Evolutionary conservation across 345 rosid species (phyloP).

Genomic region (Cardamine occulta): DNA sequence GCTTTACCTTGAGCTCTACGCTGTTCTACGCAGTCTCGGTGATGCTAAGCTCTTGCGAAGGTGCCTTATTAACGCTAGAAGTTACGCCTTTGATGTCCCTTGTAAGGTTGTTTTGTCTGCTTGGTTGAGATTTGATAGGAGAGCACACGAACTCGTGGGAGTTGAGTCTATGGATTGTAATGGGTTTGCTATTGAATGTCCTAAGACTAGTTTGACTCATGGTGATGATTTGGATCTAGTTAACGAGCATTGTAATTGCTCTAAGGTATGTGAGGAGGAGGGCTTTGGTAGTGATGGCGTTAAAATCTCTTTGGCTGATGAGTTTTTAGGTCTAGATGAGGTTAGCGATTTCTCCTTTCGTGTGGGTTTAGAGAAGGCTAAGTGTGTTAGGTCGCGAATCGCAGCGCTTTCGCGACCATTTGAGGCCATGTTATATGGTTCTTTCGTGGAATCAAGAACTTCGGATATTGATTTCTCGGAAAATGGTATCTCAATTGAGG

Average conservation of each 20-base stretch:
- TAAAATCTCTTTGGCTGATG: conserved; percentile 35
- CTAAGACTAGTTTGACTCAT: conserved; percentile 52
- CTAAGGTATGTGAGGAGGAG: conserved; percentile 22
- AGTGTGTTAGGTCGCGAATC: conserved; percentile 60
- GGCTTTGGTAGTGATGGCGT: conserved; percentile 17
- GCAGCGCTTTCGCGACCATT: conserved; percentile 80
- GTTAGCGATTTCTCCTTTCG: conserved; percentile 55
- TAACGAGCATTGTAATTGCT: conserved; percentile 53
- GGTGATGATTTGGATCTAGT: conserved; percentile 54
- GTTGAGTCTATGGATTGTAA: conserved; percentile 60
- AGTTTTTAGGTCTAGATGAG: conserved; percentile 49
- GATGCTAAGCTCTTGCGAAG: conserved; percentile 81
- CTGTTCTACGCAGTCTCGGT: conserved; percentile 61
- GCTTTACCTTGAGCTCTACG: conserved; percentile 68
- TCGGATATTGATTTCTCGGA: conserved; percentile 64
- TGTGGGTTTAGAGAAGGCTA: conserved; percentile 59
- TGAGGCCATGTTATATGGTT: conserved; percentile 80
- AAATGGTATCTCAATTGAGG: conserved; percentile 64
- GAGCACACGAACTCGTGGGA: conserved; percentile 70
- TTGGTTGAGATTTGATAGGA: conserved; percentile 86
- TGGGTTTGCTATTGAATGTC: conserved; percentile 65
- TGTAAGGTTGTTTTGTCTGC: conserved; percentile 78
- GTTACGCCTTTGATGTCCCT: conserved; percentile 67
- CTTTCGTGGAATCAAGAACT: conserved; percentile 65
- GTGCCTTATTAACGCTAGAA: conserved; percentile 71